These are phyloP conservation scores for Ramularia collo-cygni DNA, from an alignment of 2,329 filamentous ascomycete species.

Conservation along the genomic window DNA sequence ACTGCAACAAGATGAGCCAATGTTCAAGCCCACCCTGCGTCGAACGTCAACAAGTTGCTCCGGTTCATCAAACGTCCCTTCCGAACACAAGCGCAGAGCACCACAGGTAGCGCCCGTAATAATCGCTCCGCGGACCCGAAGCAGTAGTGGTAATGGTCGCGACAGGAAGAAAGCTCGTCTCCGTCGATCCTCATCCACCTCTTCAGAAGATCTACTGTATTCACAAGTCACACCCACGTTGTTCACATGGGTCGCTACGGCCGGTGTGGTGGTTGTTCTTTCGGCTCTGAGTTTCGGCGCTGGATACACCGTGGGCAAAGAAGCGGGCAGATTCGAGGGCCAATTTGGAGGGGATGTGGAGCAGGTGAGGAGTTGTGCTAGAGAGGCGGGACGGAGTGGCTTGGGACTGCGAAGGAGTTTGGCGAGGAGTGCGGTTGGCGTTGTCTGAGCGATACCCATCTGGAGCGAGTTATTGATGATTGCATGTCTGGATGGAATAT, in stretches of 20 bases:
- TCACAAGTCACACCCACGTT: constrained; percentile 50
- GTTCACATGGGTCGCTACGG: constrained; percentile 60
- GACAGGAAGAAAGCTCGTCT: constrained; percentile 35
- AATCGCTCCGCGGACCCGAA: constrained; percentile 25
- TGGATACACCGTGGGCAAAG: constrained; percentile 55
- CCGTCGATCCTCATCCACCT: constrained; percentile 25
- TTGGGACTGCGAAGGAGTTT: constrained; percentile 28
- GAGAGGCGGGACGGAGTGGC: constrained; percentile 27
- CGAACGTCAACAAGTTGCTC: constrained; percentile 23
- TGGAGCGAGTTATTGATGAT: constrained; percentile 8
- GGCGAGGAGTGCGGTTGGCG: constrained; percentile 26
- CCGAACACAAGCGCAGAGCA: constrained; percentile 43
- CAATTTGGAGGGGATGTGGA: constrained; percentile 16
- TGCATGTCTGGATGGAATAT: no score
- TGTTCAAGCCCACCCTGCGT: constrained; percentile 32
- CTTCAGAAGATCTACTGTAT: constrained; percentile 23
- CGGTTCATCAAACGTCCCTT: constrained; percentile 25
- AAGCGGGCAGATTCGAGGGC: constrained; percentile 29
- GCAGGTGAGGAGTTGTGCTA: constrained; percentile 24
- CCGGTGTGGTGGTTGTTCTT: constrained; percentile 57
- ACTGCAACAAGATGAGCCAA: constrained; percentile 21
- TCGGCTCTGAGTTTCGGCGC: constrained; percentile 59
- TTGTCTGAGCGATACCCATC: constrained; percentile 8
- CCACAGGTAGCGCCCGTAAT: constrained; percentile 11
- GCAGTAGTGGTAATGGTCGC: constrained; percentile 40